Evolutionary conservation across 768 basidiomycete species (phyloP), one percentile per base, ranked within the genome.

Genomic region (Coprinopsis sp.): DNA sequence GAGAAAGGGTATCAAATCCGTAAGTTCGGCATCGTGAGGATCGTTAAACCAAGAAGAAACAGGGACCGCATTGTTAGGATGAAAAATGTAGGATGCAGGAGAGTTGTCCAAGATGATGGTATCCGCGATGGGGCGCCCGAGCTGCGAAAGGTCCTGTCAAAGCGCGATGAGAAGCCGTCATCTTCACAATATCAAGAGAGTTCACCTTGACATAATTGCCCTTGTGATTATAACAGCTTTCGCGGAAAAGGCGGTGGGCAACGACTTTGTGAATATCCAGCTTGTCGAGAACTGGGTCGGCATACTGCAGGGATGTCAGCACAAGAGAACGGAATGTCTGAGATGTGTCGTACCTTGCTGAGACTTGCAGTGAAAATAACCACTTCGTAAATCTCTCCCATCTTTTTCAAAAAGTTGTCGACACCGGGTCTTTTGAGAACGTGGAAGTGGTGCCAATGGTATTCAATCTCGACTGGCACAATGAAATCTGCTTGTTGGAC

Each of bases 31-130:
- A 62, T 98, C 95, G 59, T 97, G 95, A 16, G 94, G 94, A 68
- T 93, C 93, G 68, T 97, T 98, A 73, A 99, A 99, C 96, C 96
- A 99, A 43, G 91, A 93, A 41, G 95, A 96, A 51, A 99, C 94
- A 18, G 96, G 96, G 3, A 98, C 95, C 25, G 96, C 96, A 63
- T 98, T 98, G 71, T 96, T 91, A 6, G 93, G 93, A 61, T 99
- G 95, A 78, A 98, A 99, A 51, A 98, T 95, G 68, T 98, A 99
- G 12, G 91, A 96, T 14, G 96, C 96, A 11, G 96, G 96, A 28
- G 95, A 97, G 64, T 98, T 99, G 72, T 98, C 96, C 59, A 99
- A 78, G 70, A 99, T 99, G 61, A 98, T 97, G 50, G 87, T 91
- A 58, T 95, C 92, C 42, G 82, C 76, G 53, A 96, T 91, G 2